Conservation (phyloP, 2,329 filamentous ascomycete genomes). For the Drechslera avenae region DNA sequence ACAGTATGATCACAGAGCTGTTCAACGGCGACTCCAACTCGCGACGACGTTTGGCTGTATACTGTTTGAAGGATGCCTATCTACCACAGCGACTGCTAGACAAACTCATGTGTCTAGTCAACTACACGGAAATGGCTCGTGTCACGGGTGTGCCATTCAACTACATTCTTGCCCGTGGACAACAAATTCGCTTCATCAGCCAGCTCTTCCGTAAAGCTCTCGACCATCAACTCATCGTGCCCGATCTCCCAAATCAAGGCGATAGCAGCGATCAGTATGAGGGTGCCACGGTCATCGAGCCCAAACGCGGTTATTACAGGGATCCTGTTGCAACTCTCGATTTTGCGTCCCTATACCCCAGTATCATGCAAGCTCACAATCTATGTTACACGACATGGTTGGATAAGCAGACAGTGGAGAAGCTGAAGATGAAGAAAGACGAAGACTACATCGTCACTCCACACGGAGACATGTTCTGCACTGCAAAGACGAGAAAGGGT, state of each 20-base stretch:
- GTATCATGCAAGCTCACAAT: slow-evolving; percentile 98
- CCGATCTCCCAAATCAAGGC: slow-evolving; percentile 74
- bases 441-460: slow-evolving; percentile 97
- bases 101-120: slow-evolving; percentile 97
- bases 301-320: slow-evolving; percentile 89
- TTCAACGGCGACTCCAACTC: slow-evolving; percentile 97
- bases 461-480: slow-evolving; percentile 92
- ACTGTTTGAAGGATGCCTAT: slow-evolving; percentile 97
- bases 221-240: slow-evolving; percentile 92
- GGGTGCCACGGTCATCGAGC: slow-evolving; percentile 97
- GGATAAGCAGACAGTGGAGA: slow-evolving; percentile 77
- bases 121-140: slow-evolving; percentile 99
- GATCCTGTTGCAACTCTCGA: slow-evolving; percentile 95
- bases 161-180: slow-evolving; percentile 85
- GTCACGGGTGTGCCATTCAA: slow-evolving; percentile 99
- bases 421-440: slow-evolving; percentile 77
- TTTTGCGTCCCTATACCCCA: slow-evolving; percentile 98
- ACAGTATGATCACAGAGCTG: slow-evolving; percentile 98
- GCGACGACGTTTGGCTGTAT: slow-evolving; percentile 84
- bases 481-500: slow-evolving; percentile 85
- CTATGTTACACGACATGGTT: slow-evolving; percentile 95
- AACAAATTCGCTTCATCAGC: slow-evolving; percentile 97
- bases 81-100: slow-evolving; percentile 93
- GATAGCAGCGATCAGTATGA: slow-evolving; percentile 86
- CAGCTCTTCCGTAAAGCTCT: slow-evolving; percentile 94